Base-by-base conservation (phyloP, 768 basidiomycete genomes). In the Phlegmacium glaucopus region DNA sequence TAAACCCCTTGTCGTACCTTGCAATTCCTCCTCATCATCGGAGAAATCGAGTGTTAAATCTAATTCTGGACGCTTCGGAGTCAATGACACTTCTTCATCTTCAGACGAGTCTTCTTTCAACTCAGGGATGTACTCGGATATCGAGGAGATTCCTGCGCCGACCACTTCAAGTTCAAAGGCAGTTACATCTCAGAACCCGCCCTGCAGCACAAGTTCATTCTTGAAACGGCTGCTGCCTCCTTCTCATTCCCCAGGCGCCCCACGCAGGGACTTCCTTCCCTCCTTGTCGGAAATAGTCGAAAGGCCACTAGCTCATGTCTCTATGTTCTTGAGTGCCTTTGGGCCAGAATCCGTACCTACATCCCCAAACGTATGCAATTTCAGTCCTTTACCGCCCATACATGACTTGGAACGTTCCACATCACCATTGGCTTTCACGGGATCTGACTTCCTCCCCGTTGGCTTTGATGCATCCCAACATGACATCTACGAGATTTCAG, bases 61-160 rank as follows among this genome's bases (percentile, higher is more conserved):
- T 9, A 62, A 57, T 44, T 73, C 81, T n/a, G 84, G 84, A 9
- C 78, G 83, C 45, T 87, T 83, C 61, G 85, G 85, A 4, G 64
- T 85, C 26, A 72, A 75, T 59, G 60, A 67, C 30, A 65, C 69
- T n/a, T 73, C 73, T 16, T 74, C 73, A 25, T 75, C 74, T 4
- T 79, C 76, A 4, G 69, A 73, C 30, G 74, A 73, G 44, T 62
- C 67, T 41, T 61, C 61, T 1, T 60, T 56, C 4, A 49, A 60
- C 22, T 61, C 64, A 6, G 67, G 67, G 18, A 70, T 49, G 27
- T 62, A 78, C 50, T 83, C 82, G 13, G 82, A 83, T 43, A 61
- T 75, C 41, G 82, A 85, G 54, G 80, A 81, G 46, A 68, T 76
- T 7, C 63, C 70, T 22, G 22, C 22, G n/a, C 62, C 63, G 3